These are phyloP conservation scores for Malassezia psittaci DNA, from an alignment of 1,284 basidiomycete species.

Conservation along the genomic window DNA sequence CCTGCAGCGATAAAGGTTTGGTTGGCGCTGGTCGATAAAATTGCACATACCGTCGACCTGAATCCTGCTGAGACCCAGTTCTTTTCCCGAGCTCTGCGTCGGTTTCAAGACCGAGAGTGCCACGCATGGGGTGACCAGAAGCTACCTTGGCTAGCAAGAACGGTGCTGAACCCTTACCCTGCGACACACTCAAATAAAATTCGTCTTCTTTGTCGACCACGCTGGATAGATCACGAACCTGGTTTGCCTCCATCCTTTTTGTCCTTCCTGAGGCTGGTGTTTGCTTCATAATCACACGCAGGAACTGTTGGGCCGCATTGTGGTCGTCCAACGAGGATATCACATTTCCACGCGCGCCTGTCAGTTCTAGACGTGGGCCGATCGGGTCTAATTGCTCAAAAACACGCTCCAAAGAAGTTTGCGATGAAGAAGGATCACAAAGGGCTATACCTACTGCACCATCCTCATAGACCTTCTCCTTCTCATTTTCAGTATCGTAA, in stretches of 20 bases:
- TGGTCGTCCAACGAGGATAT: conserved; percentile 57
- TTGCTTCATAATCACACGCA: conserved; percentile 43
- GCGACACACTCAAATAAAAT: conserved; percentile 9
- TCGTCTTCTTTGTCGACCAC: conserved; percentile 10
- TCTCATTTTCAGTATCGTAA: background rate
- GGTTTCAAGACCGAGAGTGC: conserved; percentile 13
- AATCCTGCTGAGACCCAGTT: background rate
- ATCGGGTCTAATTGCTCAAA: conserved; percentile 57
- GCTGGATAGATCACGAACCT: conserved; percentile 14
- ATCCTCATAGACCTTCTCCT: conserved; percentile 52
- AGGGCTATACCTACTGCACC: conserved; percentile 68
- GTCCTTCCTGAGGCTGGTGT: background rate
- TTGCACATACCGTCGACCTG: background rate
- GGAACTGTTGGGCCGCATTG: conserved; percentile 64
- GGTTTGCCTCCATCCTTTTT: background rate
- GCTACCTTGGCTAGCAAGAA: background rate
- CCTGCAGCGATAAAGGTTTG: background rate
- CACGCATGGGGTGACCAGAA: conserved; percentile 16
- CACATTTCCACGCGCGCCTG: conserved; percentile 70
- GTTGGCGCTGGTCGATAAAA: background rate
- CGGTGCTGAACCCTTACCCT: background rate
- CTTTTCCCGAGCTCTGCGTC: conserved; percentile 3
- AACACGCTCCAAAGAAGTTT: conserved; percentile 46
- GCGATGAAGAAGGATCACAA: conserved; percentile 25
- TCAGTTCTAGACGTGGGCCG: conserved; percentile 55